Base-by-base conservation (phyloP, 345 rosid species). In the Hibiscus syriacus region DNA sequence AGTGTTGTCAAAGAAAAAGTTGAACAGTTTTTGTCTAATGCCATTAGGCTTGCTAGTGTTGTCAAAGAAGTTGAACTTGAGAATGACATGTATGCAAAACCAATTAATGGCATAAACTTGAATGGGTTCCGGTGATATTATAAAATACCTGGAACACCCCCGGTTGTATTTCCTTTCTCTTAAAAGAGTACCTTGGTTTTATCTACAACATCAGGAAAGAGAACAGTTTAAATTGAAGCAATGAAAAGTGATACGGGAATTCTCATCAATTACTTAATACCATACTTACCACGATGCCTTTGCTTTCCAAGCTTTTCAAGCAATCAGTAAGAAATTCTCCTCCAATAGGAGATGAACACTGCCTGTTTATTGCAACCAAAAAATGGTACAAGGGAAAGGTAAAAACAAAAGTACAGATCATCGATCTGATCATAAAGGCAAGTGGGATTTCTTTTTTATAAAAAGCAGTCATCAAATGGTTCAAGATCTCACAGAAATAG, bases 281-380 rank as follows among this genome's bases (percentile, higher is more conserved):
- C 22, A 65, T 53, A 77, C 88, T 83, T 80, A 95, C 99, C 80
- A 72, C 77, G 68, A 85, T 74, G 67, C 97, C 92, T 78, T 90
- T 95, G 81, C 98, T 85, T 86, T 90, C 99, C 84, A 95, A 84
- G 86, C 99, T 95, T 83, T 87, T 79, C 80, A 95, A 77, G 90
- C 99, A 90, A 69, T 95, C 96, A 5, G 97, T 88, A 59, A 95
- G 92, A 77, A 90, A 74, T 41, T 92, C 99, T 67, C 99, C 99
- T 73, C 99, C 99, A 68, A 95, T 73, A 46, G 97, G 92, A 79
- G 96, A 84, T 70, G 92, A 72, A 64, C 50, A 92, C 98, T 64
- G 90, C 97, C 98, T 92, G 60, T 50, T 41, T 45, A 49, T 57
- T 12, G 55, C 16, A 20, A 75, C 36, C 25, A 22, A 30, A n/a